Evolutionary conservation across 208 protist genomes (phyloP).

Genomic region (Leishmania aethiopica): DNA sequence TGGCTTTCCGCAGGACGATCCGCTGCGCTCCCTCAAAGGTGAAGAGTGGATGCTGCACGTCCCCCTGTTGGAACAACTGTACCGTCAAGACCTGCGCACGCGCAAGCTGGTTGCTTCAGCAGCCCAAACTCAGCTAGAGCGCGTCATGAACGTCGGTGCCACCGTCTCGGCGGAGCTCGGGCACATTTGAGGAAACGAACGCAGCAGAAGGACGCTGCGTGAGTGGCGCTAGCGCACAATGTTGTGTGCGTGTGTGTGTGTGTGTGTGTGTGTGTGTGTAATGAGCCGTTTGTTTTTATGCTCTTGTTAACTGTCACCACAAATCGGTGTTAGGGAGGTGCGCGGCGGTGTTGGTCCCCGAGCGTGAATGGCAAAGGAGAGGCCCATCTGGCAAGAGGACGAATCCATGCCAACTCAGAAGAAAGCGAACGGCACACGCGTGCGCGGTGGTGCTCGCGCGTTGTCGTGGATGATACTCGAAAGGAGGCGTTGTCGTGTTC

Average conservation of each 20-base stretch:
- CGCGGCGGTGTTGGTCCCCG: background rate
- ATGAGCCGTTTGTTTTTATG: background rate
- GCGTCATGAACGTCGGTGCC: constrained; percentile 63
- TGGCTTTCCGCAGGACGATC: constrained; percentile 60
- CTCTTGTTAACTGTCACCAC: background rate
- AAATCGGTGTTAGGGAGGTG: background rate
- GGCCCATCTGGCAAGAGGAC: background rate
- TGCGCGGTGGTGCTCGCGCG: background rate
- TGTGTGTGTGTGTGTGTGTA: background rate
- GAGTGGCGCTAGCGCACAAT: background rate
- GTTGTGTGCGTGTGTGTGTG: background rate
- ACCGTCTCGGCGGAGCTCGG: constrained; percentile 57
- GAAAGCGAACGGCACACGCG: background rate
- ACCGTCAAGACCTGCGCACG: constrained; percentile 53
- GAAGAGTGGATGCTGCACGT: constrained; percentile 70
- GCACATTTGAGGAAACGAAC: constrained; percentile 24
- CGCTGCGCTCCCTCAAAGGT: constrained; percentile 44
- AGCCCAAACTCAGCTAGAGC: constrained; percentile 75
- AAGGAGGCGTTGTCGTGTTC: background rate
- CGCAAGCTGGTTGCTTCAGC: constrained; percentile 64
- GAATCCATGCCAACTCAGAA: background rate
- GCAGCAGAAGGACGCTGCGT: background rate
- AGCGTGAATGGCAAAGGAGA: background rate
- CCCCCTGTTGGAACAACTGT: constrained; percentile 58
- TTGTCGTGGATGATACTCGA: background rate